These are phyloP conservation scores for Scheffersomyces stipitis DNA, from an alignment of 805 yeast species.

Conservation along the genomic window DNA sequence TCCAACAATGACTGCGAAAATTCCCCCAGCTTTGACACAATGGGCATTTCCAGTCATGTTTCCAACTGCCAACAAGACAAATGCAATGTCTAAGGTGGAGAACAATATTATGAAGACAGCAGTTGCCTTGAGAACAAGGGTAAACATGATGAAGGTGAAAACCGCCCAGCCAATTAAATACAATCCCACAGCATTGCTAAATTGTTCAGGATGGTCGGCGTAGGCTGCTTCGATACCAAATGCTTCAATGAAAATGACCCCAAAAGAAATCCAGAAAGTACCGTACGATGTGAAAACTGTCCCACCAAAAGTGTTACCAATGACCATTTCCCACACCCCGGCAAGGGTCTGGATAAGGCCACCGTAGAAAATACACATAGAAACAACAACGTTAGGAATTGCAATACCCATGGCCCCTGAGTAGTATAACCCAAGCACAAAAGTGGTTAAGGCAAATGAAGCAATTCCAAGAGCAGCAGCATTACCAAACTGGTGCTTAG, in stretches of 20 bases:
- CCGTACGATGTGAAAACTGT: constrained; percentile 55
- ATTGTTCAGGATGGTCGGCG: constrained; percentile 35
- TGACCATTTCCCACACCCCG: constrained; percentile 19
- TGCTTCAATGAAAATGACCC: constrained; percentile 50
- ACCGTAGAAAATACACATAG: constrained; percentile 17
- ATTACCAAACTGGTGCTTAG: constrained; percentile 13
- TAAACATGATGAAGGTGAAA: constrained; percentile 57
- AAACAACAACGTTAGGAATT: constrained; percentile 12
- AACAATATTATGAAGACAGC: constrained; percentile 50
- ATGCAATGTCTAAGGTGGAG: constrained; percentile 52
- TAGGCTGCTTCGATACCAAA: constrained; percentile 56
- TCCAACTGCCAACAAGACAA: constrained; percentile 45
- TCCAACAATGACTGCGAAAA: too few relatives aligned
- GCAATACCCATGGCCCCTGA: constrained; percentile 17
- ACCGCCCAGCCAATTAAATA: constrained; percentile 63
- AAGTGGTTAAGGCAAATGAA: constrained; percentile 17
- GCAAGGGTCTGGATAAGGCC: constrained; percentile 17
- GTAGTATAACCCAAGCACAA: constrained; percentile 15
- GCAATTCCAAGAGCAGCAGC: constrained; percentile 17
- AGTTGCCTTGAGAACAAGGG: constrained; percentile 55
- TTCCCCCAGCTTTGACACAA: not conserved
- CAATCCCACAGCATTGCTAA: constrained; percentile 54
- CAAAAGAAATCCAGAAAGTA: constrained; percentile 54
- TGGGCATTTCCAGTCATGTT: not conserved
- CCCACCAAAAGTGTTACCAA: too few relatives aligned